Percentiles rank a stretch among this genome's conserved stretches.
These are phyloP conservation scores for Elsinoe arachidis DNA, from an alignment of 2,329 filamentous ascomycete species.

Conservation along the genomic window DNA sequence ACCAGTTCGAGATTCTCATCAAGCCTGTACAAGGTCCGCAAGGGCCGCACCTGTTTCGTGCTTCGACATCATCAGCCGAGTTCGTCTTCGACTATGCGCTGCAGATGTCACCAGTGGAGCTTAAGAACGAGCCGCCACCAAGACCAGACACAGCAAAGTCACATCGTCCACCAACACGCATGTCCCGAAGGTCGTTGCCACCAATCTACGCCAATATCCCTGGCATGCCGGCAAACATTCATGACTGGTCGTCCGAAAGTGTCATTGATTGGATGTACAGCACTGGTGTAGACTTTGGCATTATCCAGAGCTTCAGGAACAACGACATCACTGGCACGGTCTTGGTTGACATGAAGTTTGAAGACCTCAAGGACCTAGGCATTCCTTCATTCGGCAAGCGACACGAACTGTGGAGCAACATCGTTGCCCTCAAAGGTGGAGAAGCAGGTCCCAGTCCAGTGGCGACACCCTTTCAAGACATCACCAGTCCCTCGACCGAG, in stretches of 20 bases:
- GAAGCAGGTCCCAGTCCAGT: slow-evolving; percentile 35
- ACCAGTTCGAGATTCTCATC: slow-evolving; percentile 53
- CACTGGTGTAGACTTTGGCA: slow-evolving; percentile 64
- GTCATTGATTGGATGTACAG: slow-evolving; percentile 82
- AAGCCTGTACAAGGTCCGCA: slow-evolving; percentile 69
- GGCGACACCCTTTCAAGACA: slow-evolving; percentile 41
- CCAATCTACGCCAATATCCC: slow-evolving; percentile 13
- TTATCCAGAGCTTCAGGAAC: slow-evolving; percentile 76
- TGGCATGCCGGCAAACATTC: slow-evolving; percentile 37
- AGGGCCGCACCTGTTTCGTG: slow-evolving; percentile 79
- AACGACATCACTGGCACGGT: slow-evolving; percentile 90
- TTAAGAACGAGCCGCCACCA: slow-evolving; percentile 45
- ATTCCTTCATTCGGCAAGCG: slow-evolving; percentile 75
- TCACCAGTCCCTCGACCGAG: slow-evolving; percentile 18
- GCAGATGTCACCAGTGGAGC: slow-evolving; percentile 65
- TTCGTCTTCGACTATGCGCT: slow-evolving; percentile 46
- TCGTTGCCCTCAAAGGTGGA: slow-evolving; percentile 54
- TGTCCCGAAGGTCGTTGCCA: slow-evolving; percentile 4
- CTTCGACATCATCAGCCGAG: slow-evolving; percentile 52
- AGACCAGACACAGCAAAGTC: slow-evolving; percentile 36
- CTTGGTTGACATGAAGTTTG: slow-evolving; percentile 81
- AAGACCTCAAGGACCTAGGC: slow-evolving; percentile 73
- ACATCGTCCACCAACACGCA: slow-evolving; percentile 20
- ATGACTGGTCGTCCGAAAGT: slow-evolving; percentile 63
- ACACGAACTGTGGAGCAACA: slow-evolving; percentile 71